These are phyloP conservation scores for Oidiodendron maius DNA, from an alignment of 495 filamentous ascomycete species.

Conservation along the genomic window DNA sequence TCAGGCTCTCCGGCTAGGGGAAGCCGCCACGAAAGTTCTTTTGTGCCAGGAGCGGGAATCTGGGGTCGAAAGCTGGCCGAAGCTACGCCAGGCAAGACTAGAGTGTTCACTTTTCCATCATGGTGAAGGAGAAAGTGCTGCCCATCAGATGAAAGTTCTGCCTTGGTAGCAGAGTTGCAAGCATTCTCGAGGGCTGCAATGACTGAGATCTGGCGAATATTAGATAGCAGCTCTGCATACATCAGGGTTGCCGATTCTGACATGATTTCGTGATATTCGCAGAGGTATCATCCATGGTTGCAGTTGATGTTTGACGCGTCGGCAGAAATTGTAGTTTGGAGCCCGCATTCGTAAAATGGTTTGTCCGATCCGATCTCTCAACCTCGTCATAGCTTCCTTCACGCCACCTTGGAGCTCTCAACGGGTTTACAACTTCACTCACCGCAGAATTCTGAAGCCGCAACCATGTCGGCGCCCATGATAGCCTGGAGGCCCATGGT, in stretches of 20 bases:
- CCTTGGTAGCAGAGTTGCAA: conserved; percentile 38
- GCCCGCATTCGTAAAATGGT: too few relatives aligned
- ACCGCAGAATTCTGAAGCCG: too few relatives aligned
- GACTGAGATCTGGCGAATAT: conserved; percentile 80
- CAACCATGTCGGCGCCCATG: conserved; percentile 33
- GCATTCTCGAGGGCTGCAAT: conserved; percentile 57
- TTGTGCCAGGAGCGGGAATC: conserved; percentile 26
- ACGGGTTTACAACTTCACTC: too few relatives aligned
- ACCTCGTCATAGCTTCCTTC: too few relatives aligned
- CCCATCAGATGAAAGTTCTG: conserved; percentile 43
- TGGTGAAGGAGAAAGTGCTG: conserved; percentile 46
- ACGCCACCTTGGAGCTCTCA: too few relatives aligned
- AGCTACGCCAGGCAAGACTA: conserved; percentile 64
- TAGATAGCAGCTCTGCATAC: conserved; percentile 82
- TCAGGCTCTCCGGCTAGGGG: conserved; percentile 35
- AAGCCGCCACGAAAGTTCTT: conserved; percentile 64
- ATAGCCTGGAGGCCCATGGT: conserved; percentile 44
- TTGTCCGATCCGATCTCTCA: too few relatives aligned
- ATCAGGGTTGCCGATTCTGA: conserved; percentile 38
- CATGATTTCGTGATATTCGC: conserved; percentile 30
- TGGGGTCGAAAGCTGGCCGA: conserved; percentile 25
- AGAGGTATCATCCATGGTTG: too few relatives aligned
- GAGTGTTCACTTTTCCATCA: conserved; percentile 42
- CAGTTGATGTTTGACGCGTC: too few relatives aligned
- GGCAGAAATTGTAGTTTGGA: too few relatives aligned